Evolutionary conservation across 805 yeast species (phyloP), one percentile per base, ranked within the genome.

Genomic region (Nematodospora valgi): DNA sequence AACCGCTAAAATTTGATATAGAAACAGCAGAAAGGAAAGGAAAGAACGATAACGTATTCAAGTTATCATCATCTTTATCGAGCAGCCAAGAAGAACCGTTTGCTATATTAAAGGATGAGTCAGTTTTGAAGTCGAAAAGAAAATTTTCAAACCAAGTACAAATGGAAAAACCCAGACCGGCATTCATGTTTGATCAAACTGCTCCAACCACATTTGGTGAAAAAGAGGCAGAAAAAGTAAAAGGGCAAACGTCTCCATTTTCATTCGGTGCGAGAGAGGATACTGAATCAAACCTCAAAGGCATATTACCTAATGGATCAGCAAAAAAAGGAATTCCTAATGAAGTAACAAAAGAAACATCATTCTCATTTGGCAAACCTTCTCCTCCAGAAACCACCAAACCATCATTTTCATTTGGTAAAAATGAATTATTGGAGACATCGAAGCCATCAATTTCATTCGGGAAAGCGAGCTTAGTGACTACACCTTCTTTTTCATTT

Each of bases 191-290:
- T 32, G 34, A 27, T n/a, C 30, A n/a, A 6, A 19, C 26, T 6
- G 30, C 22, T 3, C 34, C 36, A n/a, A n/a, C 30, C 14, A 4
- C 26, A 14, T 34, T 38, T 26, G 39, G 33, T 4, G 23, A 25
- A 20, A 27, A 27, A 13, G 33, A 35, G 26, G 37, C 30, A 22
- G 11, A 32, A 5, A 11, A 25, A 11, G 17, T 25, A 30, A 15
- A 21, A 30, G n/a, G 20, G 13, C 12, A 6, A 21, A 19, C 30
- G 5, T 18, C 18, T 14, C 9, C 11, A 10, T 14, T 9, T 11
- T 16, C 19, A 6, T 4, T 12, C 12, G 45, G 48, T 36, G 55
- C 48, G 6, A 19, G 23, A 17, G 34, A 31, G 23, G 35, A 37
- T 11, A 40, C 5, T 14, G n/a, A 3, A 22, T 17, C 6, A 10